Evolutionary conservation across 2,329 filamentous ascomycete genomes (phyloP).

Genomic region (Colletotrichum liaoningense): DNA sequence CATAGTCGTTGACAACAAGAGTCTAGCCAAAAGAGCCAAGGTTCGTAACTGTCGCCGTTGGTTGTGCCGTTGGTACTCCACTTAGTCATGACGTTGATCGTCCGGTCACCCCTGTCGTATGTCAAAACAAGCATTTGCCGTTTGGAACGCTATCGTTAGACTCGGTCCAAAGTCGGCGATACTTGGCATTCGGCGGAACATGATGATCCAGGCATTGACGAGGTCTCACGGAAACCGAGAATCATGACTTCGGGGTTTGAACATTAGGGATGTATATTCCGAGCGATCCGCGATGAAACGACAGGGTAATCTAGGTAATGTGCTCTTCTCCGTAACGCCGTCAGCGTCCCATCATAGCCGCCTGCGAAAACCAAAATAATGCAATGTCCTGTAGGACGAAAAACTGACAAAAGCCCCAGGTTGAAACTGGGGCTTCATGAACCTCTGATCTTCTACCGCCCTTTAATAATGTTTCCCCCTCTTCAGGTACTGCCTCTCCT

Average conservation of each 20-base stretch:
- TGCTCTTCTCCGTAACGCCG: constrained; percentile 25
- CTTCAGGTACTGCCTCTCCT: constrained; percentile 2
- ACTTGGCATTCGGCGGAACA: not conserved
- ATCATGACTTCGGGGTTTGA: not conserved
- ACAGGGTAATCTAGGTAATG: constrained; percentile 17
- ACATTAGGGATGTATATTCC: constrained; percentile 21
- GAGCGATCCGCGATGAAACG: constrained; percentile 1
- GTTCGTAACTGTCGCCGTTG: not conserved
- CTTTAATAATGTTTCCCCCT: constrained; percentile 9
- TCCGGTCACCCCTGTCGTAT: not conserved
- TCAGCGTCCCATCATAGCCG: not conserved
- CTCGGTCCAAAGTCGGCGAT: not conserved
- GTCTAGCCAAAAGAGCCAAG: not conserved
- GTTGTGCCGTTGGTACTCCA: not conserved
- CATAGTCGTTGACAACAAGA: not conserved
- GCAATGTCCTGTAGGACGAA: not conserved
- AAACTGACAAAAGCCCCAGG: not conserved
- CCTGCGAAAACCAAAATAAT: not conserved
- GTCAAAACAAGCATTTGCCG: not conserved
- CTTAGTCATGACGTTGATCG: constrained; percentile 2
- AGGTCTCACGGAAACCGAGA: not conserved
- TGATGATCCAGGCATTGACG: not conserved
- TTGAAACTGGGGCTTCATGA: not conserved
- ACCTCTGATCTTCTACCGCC: not conserved
- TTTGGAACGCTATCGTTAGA: not conserved